Base-by-base conservation (phyloP, 1,139 yeast species). In the Saccharomyces hybrid region DNA sequence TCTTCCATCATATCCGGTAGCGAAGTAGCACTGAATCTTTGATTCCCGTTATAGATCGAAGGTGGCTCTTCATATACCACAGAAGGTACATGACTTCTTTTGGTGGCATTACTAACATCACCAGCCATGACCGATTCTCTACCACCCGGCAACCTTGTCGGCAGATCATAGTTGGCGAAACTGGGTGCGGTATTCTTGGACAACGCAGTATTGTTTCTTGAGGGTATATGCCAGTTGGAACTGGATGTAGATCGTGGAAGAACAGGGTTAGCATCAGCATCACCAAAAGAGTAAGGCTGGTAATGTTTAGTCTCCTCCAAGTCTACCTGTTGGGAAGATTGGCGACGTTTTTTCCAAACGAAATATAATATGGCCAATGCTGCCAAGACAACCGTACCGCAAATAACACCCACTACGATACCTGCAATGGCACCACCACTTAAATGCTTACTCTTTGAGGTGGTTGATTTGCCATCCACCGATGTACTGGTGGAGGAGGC, bases 381-480 rank as follows among this genome's bases (percentile, higher is more conserved):
- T 0, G 71, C 72, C 19, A 81, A 52, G 2, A 65, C 38, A 1
- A 74, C 64, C 0, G 75, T 75, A 49, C 88, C 89, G 5, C 74
- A 75, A 1, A 84, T 73, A 0, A 77, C 73, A n/a, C 90, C 90
- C 50, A 85, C 76, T 1, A 81, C 88, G 11, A 83, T 79, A 49
- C 90, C 91, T 1, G 86, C 90, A 59, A 84, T 83, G n/a, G 84
- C 84, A 25, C 93, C 93, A 5, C 79, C 77, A 5, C 82, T 75
- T 42, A 81, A 58, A 16, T 55, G 54, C 7, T 55, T 46, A 14
- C 60, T 53, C 14, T 61, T 65, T 26, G 57, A 48, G 5, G 52
- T 28, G 5, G 55, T 52, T 25, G 50, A 49, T 47, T 54, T 59
- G 23, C 47, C 51, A 46, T 54, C 41, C 16, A n/a, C 34, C 25